A percentile compares a stretch with the other conserved stretches of the same genome.
phyloP scores from a whole-genome alignment of 345 rosid genomes.

The Reutealis trisperma region DNA sequence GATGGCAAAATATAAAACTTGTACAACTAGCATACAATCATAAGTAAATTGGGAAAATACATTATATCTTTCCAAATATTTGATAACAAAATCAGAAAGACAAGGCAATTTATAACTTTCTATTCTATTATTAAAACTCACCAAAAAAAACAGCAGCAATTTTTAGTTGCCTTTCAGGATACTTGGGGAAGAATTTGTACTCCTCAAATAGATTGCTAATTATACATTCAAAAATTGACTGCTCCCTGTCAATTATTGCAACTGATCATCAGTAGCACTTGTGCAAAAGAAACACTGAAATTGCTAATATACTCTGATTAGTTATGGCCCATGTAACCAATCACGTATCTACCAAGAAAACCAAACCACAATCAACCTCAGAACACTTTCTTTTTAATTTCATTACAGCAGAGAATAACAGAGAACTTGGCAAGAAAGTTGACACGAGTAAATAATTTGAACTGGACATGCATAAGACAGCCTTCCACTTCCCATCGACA shows the following conservation, averaged over 20 bases:
- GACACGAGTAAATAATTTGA: not conserved
- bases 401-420: not conserved
- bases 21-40: not conserved
- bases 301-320: not conserved
- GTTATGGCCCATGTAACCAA: no score
- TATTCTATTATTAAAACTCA: constrained; percentile 38
- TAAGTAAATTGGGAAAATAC: not conserved
- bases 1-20: not conserved
- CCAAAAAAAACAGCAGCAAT: constrained; percentile 92
- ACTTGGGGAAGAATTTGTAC: constrained; percentile 89
- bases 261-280: not conserved
- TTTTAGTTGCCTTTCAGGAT: constrained; percentile 93
- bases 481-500: not conserved
- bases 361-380: not conserved
- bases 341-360: not conserved
- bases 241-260: constrained; percentile 63
- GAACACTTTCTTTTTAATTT: not conserved
- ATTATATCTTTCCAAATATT: not conserved
- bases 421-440: not conserved
- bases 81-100: not conserved
- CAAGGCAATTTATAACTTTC: not conserved
- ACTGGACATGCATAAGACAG: not conserved
- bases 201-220: constrained; percentile 94
- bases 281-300: not conserved
- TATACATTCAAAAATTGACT: constrained; percentile 85